Base-by-base conservation (phyloP, 108 stramenopile genomes). In the Pseudonitzschia multistriata region DNA sequence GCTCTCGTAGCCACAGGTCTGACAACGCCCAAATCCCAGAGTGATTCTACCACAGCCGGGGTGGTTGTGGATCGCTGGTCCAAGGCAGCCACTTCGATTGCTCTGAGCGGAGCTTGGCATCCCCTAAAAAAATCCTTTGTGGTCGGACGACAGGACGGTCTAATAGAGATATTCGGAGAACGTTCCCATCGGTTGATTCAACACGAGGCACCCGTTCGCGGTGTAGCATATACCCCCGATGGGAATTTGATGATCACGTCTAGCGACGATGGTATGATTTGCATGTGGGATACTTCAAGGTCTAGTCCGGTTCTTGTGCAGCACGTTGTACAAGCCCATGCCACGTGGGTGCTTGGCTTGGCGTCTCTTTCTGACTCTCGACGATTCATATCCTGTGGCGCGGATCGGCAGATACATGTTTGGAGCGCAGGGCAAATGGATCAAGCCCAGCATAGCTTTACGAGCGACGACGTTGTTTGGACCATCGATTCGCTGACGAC, bases 61-160 rank as follows among this genome's bases (percentile, higher is more conserved):
- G 70, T 62, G 15, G 55, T 76, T 14, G 13, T 85, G 5, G 72
- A 78, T 22, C 34, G 69, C 1, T 67, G 36, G 50, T 61, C 59
- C 3, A 68, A 62, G 59, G 42, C 63, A 22, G 28, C 42, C 14
- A 40, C 14, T 5, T 47, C 39, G 25, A 74, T 76, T 68, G 66
- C 76, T 7, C 47, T 81, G 49, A 64, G 68, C 27, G 53, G 74
- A 13, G 61, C 35, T 8, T 76, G 49, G 52, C 71, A 78, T 61
- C 77, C 80, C 3, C 40, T 33, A 28, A 21, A 70, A 39, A 50
- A 36, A 27, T 19, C 39, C 7, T 54, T 81, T 28, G 80, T 72
- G 19, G 74, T 76, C 1, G 84, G 84, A 28, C 66, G 80, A 64
- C 66, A 72, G 40, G 80, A 85, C 71, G 84, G 84, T 24, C 17